Percentiles rank a stretch among this genome's conserved stretches.
Evolutionary conservation across 1,284 basidiomycete species (phyloP).

Genomic region (Coniferiporia sulphurascens): DNA sequence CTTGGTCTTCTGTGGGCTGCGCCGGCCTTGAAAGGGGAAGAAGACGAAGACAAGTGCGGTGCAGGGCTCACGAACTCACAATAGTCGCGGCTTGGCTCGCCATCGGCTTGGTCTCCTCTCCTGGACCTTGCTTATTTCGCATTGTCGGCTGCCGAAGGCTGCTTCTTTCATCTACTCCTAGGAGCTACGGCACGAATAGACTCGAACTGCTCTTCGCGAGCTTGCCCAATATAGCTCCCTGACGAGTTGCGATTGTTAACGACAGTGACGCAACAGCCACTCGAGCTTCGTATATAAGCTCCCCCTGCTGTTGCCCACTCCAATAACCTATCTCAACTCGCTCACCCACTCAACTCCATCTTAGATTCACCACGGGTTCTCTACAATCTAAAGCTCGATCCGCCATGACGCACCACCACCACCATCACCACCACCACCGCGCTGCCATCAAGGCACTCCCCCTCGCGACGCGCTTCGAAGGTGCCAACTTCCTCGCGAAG

Average conservation of each 20-base stretch:
- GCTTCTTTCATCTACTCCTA: slow-evolving; percentile 8
- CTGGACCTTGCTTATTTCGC: neutral
- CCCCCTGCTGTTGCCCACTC: neutral
- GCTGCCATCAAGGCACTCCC: slow-evolving; percentile 25
- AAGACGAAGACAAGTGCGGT: too few species aligned
- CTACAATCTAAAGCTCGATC: slow-evolving; percentile 1
- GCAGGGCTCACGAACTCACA: too few species aligned
- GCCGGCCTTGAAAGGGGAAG: too few species aligned
- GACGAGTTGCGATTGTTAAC: neutral
- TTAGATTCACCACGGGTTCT: slow-evolving; percentile 6
- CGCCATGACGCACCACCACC: slow-evolving; percentile 8
- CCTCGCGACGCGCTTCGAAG: slow-evolving; percentile 40
- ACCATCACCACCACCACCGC: neutral
- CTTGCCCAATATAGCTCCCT: neutral
- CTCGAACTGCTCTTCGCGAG: neutral
- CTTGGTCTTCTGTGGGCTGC: too few species aligned
- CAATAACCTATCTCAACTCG: neutral
- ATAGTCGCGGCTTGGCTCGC: too few species aligned
- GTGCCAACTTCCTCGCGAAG: slow-evolving; percentile 40
- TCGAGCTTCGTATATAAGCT: neutral
- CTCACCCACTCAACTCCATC: neutral
- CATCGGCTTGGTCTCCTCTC: neutral
- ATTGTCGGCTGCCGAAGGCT: neutral
- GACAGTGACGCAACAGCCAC: neutral
- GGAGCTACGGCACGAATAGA: neutral